Evolutionary conservation across 768 basidiomycete genomes (phyloP).

Genomic region (Calocybe indica): DNA sequence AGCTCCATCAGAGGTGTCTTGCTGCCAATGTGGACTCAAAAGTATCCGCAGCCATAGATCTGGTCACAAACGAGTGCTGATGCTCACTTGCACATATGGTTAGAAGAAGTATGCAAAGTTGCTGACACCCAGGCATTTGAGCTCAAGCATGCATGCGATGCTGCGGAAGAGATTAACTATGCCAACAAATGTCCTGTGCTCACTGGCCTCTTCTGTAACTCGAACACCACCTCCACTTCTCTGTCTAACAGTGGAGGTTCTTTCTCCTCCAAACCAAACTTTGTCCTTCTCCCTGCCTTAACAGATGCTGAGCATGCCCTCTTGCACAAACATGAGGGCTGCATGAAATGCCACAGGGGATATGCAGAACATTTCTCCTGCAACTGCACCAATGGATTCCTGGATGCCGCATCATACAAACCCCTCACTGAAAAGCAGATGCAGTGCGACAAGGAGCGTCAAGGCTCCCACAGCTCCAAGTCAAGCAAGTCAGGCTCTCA

Average conservation of each 20-base stretch:
- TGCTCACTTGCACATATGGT: constrained; percentile 6
- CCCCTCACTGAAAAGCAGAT: too few relatives aligned
- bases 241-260: too few relatives aligned
- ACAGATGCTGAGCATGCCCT: too few relatives aligned
- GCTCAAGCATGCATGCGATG: background rate
- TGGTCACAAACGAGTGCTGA: constrained; percentile 12
- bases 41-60: too few relatives aligned
- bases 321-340: constrained; percentile 11
- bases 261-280: background rate
- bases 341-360: constrained; percentile 16
- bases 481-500: too few relatives aligned
- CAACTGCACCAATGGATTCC: constrained; percentile 13
- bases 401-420: too few relatives aligned
- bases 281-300: background rate
- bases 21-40: too few relatives aligned
- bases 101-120: constrained; percentile 1
- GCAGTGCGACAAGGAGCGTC: too few relatives aligned
- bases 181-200: background rate
- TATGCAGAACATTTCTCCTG: constrained; percentile 7
- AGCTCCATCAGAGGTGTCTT: too few relatives aligned
- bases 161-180: background rate
- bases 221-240: too few relatives aligned
- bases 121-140: background rate
- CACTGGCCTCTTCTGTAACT: constrained; percentile 14
- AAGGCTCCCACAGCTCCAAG: too few relatives aligned